Conservation (phyloP, 768 basidiomycete species). For the Nidularia pulvinata region DNA sequence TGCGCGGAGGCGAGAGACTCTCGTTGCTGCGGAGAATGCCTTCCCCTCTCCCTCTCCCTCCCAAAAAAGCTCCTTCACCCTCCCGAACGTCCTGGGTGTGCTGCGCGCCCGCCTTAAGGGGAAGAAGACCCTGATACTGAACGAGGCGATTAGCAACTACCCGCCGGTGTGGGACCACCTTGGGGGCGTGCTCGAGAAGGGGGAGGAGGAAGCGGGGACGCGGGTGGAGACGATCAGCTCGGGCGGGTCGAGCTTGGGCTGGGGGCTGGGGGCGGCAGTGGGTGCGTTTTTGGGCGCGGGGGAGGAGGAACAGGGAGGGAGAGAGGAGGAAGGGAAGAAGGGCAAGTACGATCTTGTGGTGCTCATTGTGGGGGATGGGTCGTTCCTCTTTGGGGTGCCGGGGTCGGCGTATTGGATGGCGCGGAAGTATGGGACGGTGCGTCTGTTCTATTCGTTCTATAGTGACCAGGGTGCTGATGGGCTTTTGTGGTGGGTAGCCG, state of each 20-base stretch:
- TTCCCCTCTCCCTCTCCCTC: background rate
- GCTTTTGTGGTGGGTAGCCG: conserved; percentile 35
- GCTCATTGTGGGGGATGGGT: conserved; percentile 69
- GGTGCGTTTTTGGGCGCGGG: conserved; percentile 51
- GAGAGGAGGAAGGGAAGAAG: background rate
- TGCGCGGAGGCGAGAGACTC: conserved; percentile 1
- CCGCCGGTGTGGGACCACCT: conserved; percentile 58
- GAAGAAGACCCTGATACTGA: conserved; percentile 44
- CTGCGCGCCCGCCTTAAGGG: conserved; percentile 44
- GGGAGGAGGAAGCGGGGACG: conserved; percentile 71
- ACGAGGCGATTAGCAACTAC: conserved; percentile 65
- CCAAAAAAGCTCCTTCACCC: conserved; percentile 19
- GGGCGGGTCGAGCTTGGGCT: conserved; percentile 69
- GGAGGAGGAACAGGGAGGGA: conserved; percentile 2
- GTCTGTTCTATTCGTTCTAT: conserved; percentile 8
- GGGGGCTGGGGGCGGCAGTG: conserved; percentile 64
- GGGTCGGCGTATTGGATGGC: conserved; percentile 76
- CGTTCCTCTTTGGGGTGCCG: conserved; percentile 67
- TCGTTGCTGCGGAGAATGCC: background rate
- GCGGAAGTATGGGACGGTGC: conserved; percentile 61
- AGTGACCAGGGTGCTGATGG: background rate
- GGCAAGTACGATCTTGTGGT: conserved; percentile 51
- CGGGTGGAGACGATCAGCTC: conserved; percentile 59
- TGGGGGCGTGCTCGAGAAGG: conserved; percentile 53
- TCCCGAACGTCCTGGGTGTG: conserved; percentile 47